Evolutionary conservation across 352 stramenopile species (phyloP).

Genomic region (Phytophthora boehmeriae): DNA sequence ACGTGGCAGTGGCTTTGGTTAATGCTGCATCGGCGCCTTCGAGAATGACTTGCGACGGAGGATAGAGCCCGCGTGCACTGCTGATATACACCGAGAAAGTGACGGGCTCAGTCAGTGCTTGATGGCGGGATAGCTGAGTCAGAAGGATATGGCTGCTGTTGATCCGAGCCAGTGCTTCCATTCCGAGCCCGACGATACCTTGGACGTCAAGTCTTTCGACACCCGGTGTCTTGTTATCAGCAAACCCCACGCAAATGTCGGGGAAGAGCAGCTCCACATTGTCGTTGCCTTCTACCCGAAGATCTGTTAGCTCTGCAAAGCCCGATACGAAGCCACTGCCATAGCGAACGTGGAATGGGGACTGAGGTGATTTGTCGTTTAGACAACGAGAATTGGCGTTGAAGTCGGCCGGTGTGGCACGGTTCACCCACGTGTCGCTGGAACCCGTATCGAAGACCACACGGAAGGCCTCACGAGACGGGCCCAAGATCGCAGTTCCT

Average conservation of each 20-base stretch:
- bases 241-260: constrained; percentile 19
- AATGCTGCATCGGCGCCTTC: constrained; percentile 15
- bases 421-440: constrained; percentile 23
- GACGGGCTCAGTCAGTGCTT: neutral
- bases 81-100: constrained; percentile 26
- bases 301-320: constrained; percentile 4
- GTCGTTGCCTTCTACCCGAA: constrained; percentile 6
- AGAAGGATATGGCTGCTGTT: constrained; percentile 12
- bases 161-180: constrained; percentile 23
- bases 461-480: constrained; percentile 1
- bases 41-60: constrained; percentile 23
- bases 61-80: constrained; percentile 4
- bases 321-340: constrained; percentile 24
- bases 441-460: constrained; percentile 33
- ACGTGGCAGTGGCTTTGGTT: constrained; percentile 1
- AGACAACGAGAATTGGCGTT: neutral
- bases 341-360: constrained; percentile 14
- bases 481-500: constrained; percentile 8
- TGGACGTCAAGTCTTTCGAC: constrained; percentile 11
- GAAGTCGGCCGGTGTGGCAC: neutral
- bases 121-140: constrained; percentile 1
- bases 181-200: constrained; percentile 24
- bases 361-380: neutral
- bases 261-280: neutral
- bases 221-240: constrained; percentile 3